Percentiles rank a stretch among this genome's conserved stretches.
Conservation (phyloP, 2,329 filamentous ascomycete species). For the Trichoderma brevicompactum region DNA sequence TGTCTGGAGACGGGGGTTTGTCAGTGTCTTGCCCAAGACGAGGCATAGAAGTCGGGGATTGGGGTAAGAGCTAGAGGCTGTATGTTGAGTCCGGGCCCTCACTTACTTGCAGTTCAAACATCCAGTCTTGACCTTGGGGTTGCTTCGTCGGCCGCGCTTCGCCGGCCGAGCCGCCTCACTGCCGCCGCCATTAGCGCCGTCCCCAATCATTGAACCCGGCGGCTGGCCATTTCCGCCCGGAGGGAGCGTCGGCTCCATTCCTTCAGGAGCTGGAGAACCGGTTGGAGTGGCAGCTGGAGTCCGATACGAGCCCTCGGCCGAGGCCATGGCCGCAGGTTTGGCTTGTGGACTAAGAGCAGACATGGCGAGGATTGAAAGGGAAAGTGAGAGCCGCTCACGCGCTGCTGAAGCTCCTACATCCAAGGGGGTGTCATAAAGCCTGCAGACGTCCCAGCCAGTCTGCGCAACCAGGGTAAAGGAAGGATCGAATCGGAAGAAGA, state of each 20-base stretch:
- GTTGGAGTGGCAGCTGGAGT: slow-evolving; percentile 27
- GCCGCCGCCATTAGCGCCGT: background rate
- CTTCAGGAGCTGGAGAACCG: slow-evolving; percentile 15
- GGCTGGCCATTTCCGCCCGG: background rate
- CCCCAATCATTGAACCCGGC: background rate
- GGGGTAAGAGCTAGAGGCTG: background rate
- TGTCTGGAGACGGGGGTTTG: slow-evolving; percentile 47
- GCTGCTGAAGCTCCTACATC: background rate
- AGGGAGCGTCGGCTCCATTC: background rate
- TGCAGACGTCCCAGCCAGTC: background rate
- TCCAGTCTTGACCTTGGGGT: slow-evolving; percentile 68
- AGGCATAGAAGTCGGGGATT: background rate
- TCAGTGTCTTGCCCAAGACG: background rate
- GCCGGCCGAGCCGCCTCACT: slow-evolving; percentile 22
- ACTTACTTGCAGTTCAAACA: slow-evolving; percentile 71
- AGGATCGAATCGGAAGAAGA: background rate
- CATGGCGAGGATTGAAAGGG: slow-evolving; percentile 2
- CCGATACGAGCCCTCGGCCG: slow-evolving; percentile 20
- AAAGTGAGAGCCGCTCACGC: background rate
- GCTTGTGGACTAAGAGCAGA: slow-evolving; percentile 1
- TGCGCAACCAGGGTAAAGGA: background rate
- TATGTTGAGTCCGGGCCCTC: background rate
- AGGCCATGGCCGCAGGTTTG: background rate
- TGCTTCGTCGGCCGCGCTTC: slow-evolving; percentile 57
- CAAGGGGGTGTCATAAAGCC: background rate